phyloP scores from a whole-genome alignment of 1,139 yeast genomes.

The Pichia sp. region DNA sequence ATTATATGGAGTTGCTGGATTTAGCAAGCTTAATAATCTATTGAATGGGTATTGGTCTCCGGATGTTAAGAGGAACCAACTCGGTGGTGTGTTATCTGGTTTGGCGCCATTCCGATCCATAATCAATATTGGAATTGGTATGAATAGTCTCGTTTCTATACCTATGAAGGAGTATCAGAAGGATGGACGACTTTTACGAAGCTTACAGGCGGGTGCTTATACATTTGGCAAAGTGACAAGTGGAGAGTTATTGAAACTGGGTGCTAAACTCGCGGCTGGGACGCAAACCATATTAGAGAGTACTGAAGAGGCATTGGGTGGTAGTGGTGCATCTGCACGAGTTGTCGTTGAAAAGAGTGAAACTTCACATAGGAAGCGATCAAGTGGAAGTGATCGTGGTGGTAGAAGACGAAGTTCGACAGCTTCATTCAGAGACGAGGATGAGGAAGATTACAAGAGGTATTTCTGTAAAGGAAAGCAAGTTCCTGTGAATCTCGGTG shows the following conservation, averaged over 20 bases:
- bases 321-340: slow-evolving; percentile 49
- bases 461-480: slow-evolving; percentile 5
- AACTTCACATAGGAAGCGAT: background rate
- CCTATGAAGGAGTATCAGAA: slow-evolving; percentile 70
- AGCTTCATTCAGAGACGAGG: slow-evolving; percentile 24
- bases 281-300: slow-evolving; percentile 77
- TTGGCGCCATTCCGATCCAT: slow-evolving; percentile 75
- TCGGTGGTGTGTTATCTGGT: slow-evolving; percentile 76
- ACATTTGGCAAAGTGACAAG: slow-evolving; percentile 78
- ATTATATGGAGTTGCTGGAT: slow-evolving; percentile 72
- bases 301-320: slow-evolving; percentile 72
- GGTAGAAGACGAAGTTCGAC: slow-evolving; percentile 11
- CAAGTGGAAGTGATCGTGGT: slow-evolving; percentile 1
- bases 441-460: slow-evolving; percentile 15
- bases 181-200: slow-evolving; percentile 63
- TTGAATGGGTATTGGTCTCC: slow-evolving; percentile 79
- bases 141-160: slow-evolving; percentile 63
- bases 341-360: slow-evolving; percentile 5
- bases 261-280: slow-evolving; percentile 83
- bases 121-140: slow-evolving; percentile 71
- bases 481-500: background rate
- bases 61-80: slow-evolving; percentile 70
- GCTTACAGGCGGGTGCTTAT: slow-evolving; percentile 70
- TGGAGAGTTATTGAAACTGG: slow-evolving; percentile 71
- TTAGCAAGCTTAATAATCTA: slow-evolving; percentile 46